These are phyloP conservation scores for Neocucurbitaria cava DNA, from an alignment of 2,329 filamentous ascomycete genomes.

Conservation along the genomic window DNA sequence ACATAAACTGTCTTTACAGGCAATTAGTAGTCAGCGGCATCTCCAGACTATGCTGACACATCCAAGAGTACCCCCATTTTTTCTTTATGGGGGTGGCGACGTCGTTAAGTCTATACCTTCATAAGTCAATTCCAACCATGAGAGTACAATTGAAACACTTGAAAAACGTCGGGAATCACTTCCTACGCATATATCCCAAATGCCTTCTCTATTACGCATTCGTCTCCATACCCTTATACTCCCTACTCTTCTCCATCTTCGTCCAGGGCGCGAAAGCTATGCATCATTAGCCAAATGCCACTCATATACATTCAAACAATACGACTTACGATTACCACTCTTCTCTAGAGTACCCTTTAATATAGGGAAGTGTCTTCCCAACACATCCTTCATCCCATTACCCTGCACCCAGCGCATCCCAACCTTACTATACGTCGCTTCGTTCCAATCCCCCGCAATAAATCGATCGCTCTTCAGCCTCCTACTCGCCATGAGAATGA, in stretches of 20 bases:
- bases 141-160: no score
- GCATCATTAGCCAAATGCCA: conserved; percentile 1
- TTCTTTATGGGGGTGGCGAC: no score
- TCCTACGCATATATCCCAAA: background rate
- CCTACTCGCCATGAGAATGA: conserved; percentile 55
- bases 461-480: conserved; percentile 55
- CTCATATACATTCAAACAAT: background rate
- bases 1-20: no score
- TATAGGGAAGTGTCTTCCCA: conserved; percentile 54
- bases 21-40: no score
- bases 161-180: background rate
- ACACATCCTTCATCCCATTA: conserved; percentile 53
- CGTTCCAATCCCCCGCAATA: conserved; percentile 52
- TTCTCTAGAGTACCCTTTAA: conserved; percentile 41
- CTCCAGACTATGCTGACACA: no score
- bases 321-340: conserved; percentile 23
- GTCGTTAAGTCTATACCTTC: no score
- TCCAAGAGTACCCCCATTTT: no score
- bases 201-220: conserved; percentile 13
- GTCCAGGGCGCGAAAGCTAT: conserved; percentile 33
- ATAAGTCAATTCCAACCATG: no score
- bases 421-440: conserved; percentile 50
- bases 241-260: conserved; percentile 25
- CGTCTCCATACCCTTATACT: conserved; percentile 28
- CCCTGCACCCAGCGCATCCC: conserved; percentile 55